A percentile compares a stretch with the other conserved stretches of the same genome.
Conservation (phyloP, 495 filamentous ascomycete genomes). For the Penicillium malachiteum region DNA sequence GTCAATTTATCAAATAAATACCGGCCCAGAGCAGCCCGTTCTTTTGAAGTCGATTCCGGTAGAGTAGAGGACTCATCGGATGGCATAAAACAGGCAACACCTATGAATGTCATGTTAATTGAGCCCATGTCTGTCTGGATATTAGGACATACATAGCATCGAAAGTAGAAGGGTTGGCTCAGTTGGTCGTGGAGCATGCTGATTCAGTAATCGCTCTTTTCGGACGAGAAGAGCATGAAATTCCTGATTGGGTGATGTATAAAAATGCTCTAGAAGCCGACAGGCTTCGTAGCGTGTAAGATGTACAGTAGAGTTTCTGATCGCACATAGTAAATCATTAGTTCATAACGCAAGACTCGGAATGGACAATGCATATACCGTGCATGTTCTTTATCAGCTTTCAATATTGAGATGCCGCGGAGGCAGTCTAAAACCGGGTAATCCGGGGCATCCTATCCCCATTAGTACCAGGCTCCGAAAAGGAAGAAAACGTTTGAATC, state of each 20-base stretch:
- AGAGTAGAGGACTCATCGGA: conserved; percentile 7
- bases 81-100: conserved; percentile 9
- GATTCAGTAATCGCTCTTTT: conserved; percentile 6
- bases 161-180: conserved; percentile 10
- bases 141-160: neutral
- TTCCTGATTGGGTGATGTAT: conserved; percentile 8
- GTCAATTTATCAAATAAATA: conserved; percentile 6
- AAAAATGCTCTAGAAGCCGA: conserved; percentile 8
- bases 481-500: no score
- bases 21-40: conserved; percentile 4
- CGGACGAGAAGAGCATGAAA: conserved; percentile 6
- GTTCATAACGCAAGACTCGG: no score
- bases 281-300: conserved; percentile 10
- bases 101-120: neutral
- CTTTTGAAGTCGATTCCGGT: conserved; percentile 3
- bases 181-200: conserved; percentile 2
- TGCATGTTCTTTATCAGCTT: conserved; percentile 6
- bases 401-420: conserved; percentile 4
- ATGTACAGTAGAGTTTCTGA: neutral
- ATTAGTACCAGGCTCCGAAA: neutral
- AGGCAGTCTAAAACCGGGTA: conserved; percentile 8
- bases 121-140: neutral
- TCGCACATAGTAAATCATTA: neutral
- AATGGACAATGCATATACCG: neutral
- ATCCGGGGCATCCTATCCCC: conserved; percentile 2